Base-by-base conservation (phyloP, 2,329 filamentous ascomycete genomes). In the Fusarium piperis region DNA sequence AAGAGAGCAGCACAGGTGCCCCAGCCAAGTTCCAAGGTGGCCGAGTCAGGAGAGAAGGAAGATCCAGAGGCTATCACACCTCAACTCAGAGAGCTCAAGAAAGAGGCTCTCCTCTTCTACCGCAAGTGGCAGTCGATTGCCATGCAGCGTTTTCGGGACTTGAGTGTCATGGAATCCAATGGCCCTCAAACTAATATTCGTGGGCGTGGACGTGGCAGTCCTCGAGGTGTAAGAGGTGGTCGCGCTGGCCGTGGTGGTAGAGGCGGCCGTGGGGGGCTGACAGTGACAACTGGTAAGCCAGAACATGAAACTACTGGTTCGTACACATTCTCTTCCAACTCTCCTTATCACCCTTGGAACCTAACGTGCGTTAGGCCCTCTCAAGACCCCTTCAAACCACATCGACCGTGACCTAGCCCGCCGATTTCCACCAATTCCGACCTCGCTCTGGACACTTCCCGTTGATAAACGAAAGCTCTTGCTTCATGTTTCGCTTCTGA, bases 121-220 rank as follows among this genome's bases (percentile, higher is more conserved):
- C 90, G 92, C 64, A 92, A 94, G 71, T 98, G 95, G 95, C 89
- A 93, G 75, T 86, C 89, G 7, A 85, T 85, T 13, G 88, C 97
- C 11, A 83, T 93, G 41, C 86, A 89, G 63, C 89, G 94, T 15
- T 84, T 97, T 26, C 89, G 90, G 18, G 92, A 96, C 36, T 86
- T 94, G 18, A 86, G 87, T 44, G 84, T 88, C 68, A 85, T 83
- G 59, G 85, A 87, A 64, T 72, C 74, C 67, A 65, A 70, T 32
- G 61, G 60, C 60, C 56, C 68, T 55, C 74, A 73, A 76, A 16
- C 76, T 69, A 71, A 55, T 39, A 62, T 68, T 53, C 75, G 80
- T 56, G 82, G 82, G 62, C 79, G 82, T 59, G 82, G 81, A 30
- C 81, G 82, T 62, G 78, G 75, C 53, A 79, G 76, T 33, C 35